Base-by-base conservation (phyloP, 441 rosid species). In the Erysimum pusillum region DNA sequence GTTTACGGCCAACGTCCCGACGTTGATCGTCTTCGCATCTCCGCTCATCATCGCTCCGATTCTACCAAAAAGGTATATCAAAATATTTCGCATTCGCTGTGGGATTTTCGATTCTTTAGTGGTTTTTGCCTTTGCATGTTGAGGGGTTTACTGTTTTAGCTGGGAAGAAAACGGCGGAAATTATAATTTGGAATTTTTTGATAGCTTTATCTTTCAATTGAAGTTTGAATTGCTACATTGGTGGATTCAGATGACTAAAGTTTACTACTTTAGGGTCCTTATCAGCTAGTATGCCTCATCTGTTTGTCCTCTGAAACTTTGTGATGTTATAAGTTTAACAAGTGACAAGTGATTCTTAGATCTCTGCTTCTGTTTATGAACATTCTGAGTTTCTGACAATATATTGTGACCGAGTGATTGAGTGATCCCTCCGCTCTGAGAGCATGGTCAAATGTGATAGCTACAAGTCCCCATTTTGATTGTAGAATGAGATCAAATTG, bases 1-100 rank as follows among this genome's bases (percentile, higher is more conserved):
- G 64, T 79, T 66, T 72, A 90, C 77, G 92, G 90, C 61, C 86
- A 82, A n/a, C 78, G 7, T 48, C 96, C 90, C 0, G 98, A 93
- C 64, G 69, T 82, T 8, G 92, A 91, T 38, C 85, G 92, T 64
- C 95, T 95, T 73, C 90, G 80, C 28, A 63, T 91, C 77, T 80
- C 92, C 41, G 87, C 83, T 46, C 69, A 75, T 18, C 93, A 80
- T 81, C 80, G 62, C 42, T 81, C 87, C 14, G 86, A 95, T 70
- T 87, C 87, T 75, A 73, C 89, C 49, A 93, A 90, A 74, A 85
- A 86, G 87, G 98, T 93, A 82, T 38, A 34, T 9, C 12, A 7
- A 2, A 56, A 11, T 46, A 7, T 54, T 52, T 32, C 10, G 22
- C 4, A 6, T 28, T 66, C n/a, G 39, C 53, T 51, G 9, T 39